Evolutionary conservation across 257 asterid species (phyloP).

Genomic region (Gentiana dahurica): DNA sequence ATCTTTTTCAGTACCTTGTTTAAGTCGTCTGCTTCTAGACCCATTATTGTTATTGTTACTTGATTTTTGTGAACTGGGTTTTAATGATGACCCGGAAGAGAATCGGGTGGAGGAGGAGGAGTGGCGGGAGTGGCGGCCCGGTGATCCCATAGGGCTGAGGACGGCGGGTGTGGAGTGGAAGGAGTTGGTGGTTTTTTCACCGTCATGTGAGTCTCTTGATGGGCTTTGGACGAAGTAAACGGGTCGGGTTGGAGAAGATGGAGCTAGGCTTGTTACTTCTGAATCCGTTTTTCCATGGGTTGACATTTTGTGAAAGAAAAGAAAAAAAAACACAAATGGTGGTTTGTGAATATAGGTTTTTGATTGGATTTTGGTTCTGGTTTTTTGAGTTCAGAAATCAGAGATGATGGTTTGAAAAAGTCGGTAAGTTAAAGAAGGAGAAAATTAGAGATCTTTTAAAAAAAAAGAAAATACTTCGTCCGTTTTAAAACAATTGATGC

Average conservation of each 20-base stretch:
- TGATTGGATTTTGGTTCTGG: too few relatives aligned
- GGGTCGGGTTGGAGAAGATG: conserved; percentile 74
- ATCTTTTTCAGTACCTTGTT: conserved; percentile 29
- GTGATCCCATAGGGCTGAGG: conserved; percentile 81
- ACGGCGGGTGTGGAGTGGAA: conserved; percentile 88
- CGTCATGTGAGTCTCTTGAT: conserved; percentile 91
- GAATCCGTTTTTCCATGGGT: conserved; percentile 82
- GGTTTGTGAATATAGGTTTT: too few relatives aligned
- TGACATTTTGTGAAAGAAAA: conserved; percentile 24
- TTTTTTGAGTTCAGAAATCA: too few relatives aligned
- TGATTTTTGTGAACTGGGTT: conserved; percentile 79
- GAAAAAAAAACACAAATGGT: too few relatives aligned
- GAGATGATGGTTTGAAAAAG: too few relatives aligned
- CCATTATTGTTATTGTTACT: conserved; percentile 38
- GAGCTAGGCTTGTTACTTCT: conserved; percentile 77
- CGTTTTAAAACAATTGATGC: too few relatives aligned
- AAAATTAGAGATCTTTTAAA: too few relatives aligned
- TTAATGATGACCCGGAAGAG: conserved; percentile 54
- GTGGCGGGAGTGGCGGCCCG: conserved; percentile 90
- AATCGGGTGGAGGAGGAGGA: conserved; percentile 75
- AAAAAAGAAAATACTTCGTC: too few relatives aligned
- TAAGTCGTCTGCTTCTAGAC: conserved; percentile 37
- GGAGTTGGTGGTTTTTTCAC: conserved; percentile 83
- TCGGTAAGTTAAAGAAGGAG: too few relatives aligned
- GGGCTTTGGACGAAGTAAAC: conserved; percentile 94